Evolutionary conservation across 2,329 filamentous ascomycete genomes (phyloP).

Genomic region (Botrytis porri): DNA sequence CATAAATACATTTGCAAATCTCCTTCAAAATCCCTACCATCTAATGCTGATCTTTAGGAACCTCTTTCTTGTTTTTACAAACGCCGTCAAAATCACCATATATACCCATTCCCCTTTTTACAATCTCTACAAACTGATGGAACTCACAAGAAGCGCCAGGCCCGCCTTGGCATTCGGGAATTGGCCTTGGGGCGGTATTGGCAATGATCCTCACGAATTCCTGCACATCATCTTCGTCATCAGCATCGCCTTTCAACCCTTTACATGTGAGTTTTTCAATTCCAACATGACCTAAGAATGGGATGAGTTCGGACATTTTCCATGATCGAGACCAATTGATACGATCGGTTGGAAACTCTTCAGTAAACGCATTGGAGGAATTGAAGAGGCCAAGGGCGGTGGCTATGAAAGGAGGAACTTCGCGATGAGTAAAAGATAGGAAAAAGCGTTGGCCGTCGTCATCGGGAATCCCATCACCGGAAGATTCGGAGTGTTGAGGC

Average conservation of each 20-base stretch:
- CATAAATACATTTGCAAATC: background rate
- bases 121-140: slow-evolving; percentile 43
- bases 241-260: slow-evolving; percentile 50
- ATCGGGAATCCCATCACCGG: slow-evolving; percentile 22
- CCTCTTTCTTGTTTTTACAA: slow-evolving; percentile 30
- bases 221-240: slow-evolving; percentile 45
- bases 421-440: slow-evolving; percentile 63
- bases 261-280: slow-evolving; percentile 62
- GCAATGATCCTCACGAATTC: slow-evolving; percentile 53
- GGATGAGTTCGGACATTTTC: slow-evolving; percentile 60
- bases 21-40: background rate
- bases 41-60: slow-evolving; percentile 14
- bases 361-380: slow-evolving; percentile 59
- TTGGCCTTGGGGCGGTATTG: slow-evolving; percentile 49
- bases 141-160: slow-evolving; percentile 50
- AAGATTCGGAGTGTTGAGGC: slow-evolving; percentile 21
- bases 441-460: slow-evolving; percentile 55
- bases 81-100: slow-evolving; percentile 37
- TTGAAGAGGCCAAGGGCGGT: slow-evolving; percentile 70
- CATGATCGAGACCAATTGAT: slow-evolving; percentile 64
- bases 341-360: slow-evolving; percentile 60
- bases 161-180: slow-evolving; percentile 49
- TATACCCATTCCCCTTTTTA: slow-evolving; percentile 42
- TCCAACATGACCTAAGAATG: slow-evolving; percentile 64
- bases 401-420: slow-evolving; percentile 63